phyloP scores from a whole-genome alignment of 495 filamentous ascomycete genomes.

The Penicillium mononematosum region DNA sequence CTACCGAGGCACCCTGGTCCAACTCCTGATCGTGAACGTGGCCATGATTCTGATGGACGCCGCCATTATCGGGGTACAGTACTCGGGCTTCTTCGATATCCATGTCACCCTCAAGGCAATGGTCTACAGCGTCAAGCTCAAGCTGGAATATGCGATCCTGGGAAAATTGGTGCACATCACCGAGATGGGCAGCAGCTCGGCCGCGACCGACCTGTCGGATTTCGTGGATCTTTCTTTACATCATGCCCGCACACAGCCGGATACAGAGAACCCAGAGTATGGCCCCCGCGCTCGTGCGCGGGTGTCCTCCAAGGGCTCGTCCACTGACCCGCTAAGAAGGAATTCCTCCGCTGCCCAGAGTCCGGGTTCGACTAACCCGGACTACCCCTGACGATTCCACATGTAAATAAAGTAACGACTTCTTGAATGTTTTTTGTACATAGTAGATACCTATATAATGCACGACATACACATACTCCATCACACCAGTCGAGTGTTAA shows the following conservation, averaged over 20 bases:
- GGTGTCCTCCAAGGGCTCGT: conserved; percentile 18
- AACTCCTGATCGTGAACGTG: conserved; percentile 53
- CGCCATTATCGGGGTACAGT: conserved; percentile 44
- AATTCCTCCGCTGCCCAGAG: conserved; percentile 6
- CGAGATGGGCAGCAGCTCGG: conserved; percentile 22
- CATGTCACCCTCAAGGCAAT: conserved; percentile 52
- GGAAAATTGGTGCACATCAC: conserved; percentile 42
- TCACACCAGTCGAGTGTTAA: neutral
- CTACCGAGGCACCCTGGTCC: conserved; percentile 36
- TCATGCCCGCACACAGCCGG: conserved; percentile 7
- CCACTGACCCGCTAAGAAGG: conserved; percentile 13
- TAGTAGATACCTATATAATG: conserved; percentile 6
- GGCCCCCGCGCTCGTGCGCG: conserved; percentile 6
- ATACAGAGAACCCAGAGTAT: conserved; percentile 14
- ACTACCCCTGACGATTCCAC: conserved; percentile 9
- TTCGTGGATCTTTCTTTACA: conserved; percentile 32
- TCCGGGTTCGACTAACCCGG: conserved; percentile 9
- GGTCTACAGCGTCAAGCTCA: conserved; percentile 58
- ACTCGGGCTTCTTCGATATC: conserved; percentile 43
- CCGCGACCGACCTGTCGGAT: conserved; percentile 29
- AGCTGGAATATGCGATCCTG: conserved; percentile 53
- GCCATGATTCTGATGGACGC: conserved; percentile 49
- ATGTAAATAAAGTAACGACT: conserved; percentile 13
- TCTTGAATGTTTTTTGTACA: conserved; percentile 10
- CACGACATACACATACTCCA: conserved; percentile 1